Percentiles rank a stretch among this genome's conserved stretches.
phyloP scores from a whole-genome alignment of 225 moss, liverwort and hornwort species.

The Physcomitrellopsis africana region DNA sequence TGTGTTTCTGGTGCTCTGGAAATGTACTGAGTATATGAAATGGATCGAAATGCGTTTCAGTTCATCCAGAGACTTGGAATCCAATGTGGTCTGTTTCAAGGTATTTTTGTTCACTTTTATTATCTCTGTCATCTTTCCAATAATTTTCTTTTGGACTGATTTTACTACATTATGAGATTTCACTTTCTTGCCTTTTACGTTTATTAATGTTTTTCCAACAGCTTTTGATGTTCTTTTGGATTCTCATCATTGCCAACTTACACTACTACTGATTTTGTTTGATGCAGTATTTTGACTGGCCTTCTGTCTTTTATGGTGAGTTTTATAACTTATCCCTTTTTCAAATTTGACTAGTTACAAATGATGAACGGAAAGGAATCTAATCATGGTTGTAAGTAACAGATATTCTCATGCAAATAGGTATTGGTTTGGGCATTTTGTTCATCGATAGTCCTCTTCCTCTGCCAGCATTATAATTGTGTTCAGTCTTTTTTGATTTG shows the following conservation, averaged over 20 bases:
- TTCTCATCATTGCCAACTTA: slow-evolving; percentile 10
- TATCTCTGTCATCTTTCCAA: neutral
- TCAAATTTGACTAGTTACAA: neutral
- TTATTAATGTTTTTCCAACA: too few species aligned
- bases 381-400: neutral
- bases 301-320: slow-evolving; percentile 97
- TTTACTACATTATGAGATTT: neutral
- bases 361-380: neutral
- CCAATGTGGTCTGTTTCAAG: slow-evolving; percentile 99
- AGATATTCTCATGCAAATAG: neutral
- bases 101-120: slow-evolving; percentile 40
- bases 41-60: slow-evolving; percentile 56
- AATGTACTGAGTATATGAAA: slow-evolving; percentile 1
- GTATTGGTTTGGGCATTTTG: slow-evolving; percentile 7
- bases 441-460: neutral
- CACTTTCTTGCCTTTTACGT: too few species aligned
- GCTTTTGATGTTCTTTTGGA: neutral
- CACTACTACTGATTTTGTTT: slow-evolving; percentile 21
- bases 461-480: slow-evolving; percentile 7
- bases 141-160: neutral
- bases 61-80: slow-evolving; percentile 99
- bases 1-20: neutral
- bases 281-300: slow-evolving; percentile 92
- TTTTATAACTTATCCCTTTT: neutral
- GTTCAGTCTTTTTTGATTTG: neutral